Evolutionary conservation across 139 green algal genomes (phyloP).

Genomic region (Spirogloea muscicola): DNA sequence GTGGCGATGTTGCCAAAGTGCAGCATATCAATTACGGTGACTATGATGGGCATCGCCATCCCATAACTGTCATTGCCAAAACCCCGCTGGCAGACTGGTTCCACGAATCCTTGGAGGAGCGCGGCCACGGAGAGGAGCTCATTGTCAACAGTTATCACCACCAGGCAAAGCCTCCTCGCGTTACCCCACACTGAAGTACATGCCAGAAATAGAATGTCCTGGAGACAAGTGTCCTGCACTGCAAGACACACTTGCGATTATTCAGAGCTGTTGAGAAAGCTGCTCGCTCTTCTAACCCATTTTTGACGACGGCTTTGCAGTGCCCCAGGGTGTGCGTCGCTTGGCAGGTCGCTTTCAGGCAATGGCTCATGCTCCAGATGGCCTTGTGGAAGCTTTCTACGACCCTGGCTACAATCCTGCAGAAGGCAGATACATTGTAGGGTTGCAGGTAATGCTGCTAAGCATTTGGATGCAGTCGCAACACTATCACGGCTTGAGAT

Average conservation of each 20-base stretch:
- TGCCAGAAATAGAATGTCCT: no score
- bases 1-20: background rate
- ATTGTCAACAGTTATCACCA: slow-evolving; percentile 51
- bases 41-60: slow-evolving; percentile 45
- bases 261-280: no score
- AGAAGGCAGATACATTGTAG: slow-evolving; percentile 45
- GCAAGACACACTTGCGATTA: no score
- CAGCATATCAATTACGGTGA: slow-evolving; percentile 48
- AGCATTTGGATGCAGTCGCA: no score
- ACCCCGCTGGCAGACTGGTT: slow-evolving; percentile 48
- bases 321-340: slow-evolving; percentile 13
- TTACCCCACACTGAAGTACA: no score
- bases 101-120: slow-evolving; percentile 25
- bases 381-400: slow-evolving; percentile 47
- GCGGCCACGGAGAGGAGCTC: slow-evolving; percentile 9
- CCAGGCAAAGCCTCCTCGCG: no score
- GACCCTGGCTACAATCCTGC: slow-evolving; percentile 40
- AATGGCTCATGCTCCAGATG: slow-evolving; percentile 46
- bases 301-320: no score
- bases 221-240: no score
- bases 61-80: slow-evolving; percentile 32
- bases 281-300: no score
- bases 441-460: no score
- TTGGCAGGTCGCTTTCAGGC: slow-evolving; percentile 30
- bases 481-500: no score